Evolutionary conservation across 2,329 filamentous ascomycete species (phyloP).

Genomic region (Beauveria medogensis): DNA sequence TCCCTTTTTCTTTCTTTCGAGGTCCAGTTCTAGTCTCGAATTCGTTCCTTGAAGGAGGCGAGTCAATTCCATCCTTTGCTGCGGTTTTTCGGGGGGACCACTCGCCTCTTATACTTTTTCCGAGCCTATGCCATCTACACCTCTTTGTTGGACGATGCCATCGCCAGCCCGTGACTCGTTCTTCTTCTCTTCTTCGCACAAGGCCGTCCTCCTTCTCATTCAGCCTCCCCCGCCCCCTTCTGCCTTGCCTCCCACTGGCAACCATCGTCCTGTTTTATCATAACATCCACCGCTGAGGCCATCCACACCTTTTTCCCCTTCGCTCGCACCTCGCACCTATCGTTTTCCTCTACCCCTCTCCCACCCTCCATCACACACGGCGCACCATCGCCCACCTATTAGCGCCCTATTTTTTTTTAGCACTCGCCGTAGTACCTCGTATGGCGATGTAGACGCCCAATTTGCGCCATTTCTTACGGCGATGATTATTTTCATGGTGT

Average conservation of each 20-base stretch:
- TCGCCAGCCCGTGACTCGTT: constrained; percentile 8
- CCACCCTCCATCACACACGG: constrained; percentile 11
- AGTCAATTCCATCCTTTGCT: constrained; percentile 10
- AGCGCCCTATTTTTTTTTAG: neutral
- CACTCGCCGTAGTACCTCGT: neutral
- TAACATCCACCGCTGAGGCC: neutral
- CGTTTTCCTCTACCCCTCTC: constrained; percentile 4
- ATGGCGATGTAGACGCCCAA: neutral
- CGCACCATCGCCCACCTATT: constrained; percentile 7
- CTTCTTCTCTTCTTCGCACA: neutral
- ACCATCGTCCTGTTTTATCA: neutral
- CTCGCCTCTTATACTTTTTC: constrained; percentile 28
- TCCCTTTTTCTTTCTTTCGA: neutral
- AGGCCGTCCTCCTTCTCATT: neutral
- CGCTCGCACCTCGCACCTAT: neutral
- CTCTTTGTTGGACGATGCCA: neutral
- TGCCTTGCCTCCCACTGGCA: neutral
- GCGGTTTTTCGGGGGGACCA: constrained; percentile 12
- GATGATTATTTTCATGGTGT: constrained; percentile 10
- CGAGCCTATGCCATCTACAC: neutral
- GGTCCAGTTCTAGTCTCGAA: neutral
- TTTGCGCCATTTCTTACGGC: constrained; percentile 10
- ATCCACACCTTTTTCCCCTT: neutral
- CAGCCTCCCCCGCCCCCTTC: neutral
- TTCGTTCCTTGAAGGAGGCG: constrained; percentile 9